Conservation (phyloP, 257 asterid genomes). For the Capsicum chinense region DNA sequence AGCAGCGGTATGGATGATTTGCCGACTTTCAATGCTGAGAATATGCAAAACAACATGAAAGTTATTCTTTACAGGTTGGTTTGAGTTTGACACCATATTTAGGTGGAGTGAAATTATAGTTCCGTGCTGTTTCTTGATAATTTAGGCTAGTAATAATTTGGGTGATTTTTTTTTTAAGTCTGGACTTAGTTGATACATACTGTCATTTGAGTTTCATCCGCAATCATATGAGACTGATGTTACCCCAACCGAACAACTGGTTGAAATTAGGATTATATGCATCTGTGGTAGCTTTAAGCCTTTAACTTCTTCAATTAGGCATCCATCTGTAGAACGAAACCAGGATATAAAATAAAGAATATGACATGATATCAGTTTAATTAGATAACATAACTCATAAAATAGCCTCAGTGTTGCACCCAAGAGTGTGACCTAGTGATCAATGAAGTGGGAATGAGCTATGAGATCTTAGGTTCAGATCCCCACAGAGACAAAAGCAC, state of each 20-base stretch:
- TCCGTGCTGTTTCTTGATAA: background rate
- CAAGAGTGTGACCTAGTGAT: no score
- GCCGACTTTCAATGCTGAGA: slow-evolving; percentile 71
- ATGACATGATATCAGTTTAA: background rate
- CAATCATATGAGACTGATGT: background rate
- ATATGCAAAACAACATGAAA: slow-evolving; percentile 72
- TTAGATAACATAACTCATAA: background rate
- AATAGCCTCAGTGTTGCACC: background rate
- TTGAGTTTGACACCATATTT: slow-evolving; percentile 16
- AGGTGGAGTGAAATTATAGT: background rate
- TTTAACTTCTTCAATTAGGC: background rate
- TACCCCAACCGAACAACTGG: background rate
- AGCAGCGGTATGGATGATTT: slow-evolving; percentile 58
- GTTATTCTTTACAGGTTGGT: slow-evolving; percentile 70
- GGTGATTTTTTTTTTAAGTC: background rate
- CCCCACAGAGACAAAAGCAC: no score
- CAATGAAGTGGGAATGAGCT: no score
- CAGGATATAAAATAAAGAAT: background rate
- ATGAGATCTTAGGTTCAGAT: no score
- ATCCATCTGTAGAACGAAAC: background rate
- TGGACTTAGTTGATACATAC: background rate
- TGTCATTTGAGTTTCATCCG: background rate
- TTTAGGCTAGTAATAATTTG: background rate
- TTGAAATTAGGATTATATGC: background rate
- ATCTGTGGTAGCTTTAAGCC: background rate